Evolutionary conservation across 108 stramenopile genomes (phyloP), one percentile per base, ranked within the genome.

Genomic region (Hondaea fermentalgiana): DNA sequence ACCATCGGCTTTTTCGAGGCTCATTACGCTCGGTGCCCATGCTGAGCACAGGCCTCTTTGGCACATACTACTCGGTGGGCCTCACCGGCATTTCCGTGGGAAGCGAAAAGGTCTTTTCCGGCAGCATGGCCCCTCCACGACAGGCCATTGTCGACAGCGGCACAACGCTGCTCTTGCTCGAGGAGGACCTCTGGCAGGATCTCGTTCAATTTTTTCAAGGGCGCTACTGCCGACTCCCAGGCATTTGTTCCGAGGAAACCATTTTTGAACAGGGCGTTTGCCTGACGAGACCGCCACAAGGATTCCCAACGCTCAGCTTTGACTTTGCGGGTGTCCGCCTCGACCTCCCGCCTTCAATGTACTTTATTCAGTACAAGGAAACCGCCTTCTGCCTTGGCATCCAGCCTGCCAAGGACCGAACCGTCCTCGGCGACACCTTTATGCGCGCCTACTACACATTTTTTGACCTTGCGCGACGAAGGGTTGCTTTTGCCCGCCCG

Each of bases 361-460:
- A 83, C 76, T 83, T 83, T 28, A 83, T 83, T 45, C 45, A 47
- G 49, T 83, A 83, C 76, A 53, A 53, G 25, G 23, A 12, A 6
- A 28, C 8, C 49, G 76, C 3, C 4, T 83, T 53, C 49, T 83
- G 76, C 76, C 51, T 83, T 12, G 76, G 76, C n/a, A 83, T 83
- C n/a, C 76, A 83, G 76, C 76, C 76, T 4, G 76, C 76, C 25
- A 83, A 83, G 23, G 76, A 83, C 25, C 76, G 76, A 10, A 83
- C 76, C 45, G 76, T 83, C 10, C 51, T 83, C 14, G 76, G 76
- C 45, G 76, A 83, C 51, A 83, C 76, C 76, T 53, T 83, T 23
- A 53, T 83, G 76, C 76, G 76, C n/a, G 76, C 49, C 19, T 83
- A 53, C 51, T 53, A 12, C 49, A 53, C 51, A 6, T 53, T 83